Base-by-base conservation (phyloP, 192 early-diverging fungal genomes). In the Irineochytrium annulatum region DNA sequence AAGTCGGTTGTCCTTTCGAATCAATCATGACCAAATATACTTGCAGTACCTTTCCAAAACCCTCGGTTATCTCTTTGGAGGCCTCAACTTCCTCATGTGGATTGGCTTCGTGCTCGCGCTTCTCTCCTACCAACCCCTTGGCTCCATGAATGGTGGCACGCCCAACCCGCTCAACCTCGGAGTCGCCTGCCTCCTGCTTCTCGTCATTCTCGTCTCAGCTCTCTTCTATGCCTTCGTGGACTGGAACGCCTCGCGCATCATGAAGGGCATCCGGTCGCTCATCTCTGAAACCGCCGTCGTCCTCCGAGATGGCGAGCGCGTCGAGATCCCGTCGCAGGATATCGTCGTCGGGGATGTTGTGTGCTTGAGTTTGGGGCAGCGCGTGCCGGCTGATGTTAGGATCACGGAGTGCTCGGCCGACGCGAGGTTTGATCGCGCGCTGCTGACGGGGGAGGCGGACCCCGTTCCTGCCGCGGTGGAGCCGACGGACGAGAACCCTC, bases 341-440 rank as follows among this genome's bases (percentile, higher is more conserved):
- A 63, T 94, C 19, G 88, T 92, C 16, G 68, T 77, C 3, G 92
- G 92, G 49, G 92, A 94, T 52, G 54, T 91, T 3, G 83, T 94
- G 49, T 57, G 69, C 11, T 65, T 93, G 34, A 74, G 67, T 0
- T 52, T 82, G 13, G 91, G 90, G 29, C 72, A 86, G 58, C 82
- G 82, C 41, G 86, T 91, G 20, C 91, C 92, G 24, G 90, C 90
- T 5, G 92, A 94, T 51, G 22, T 84, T 44, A 76, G 88, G 2
- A 58, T 94, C 43, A 64, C 91, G 13, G 63, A 86, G 33, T 69
- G 74, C 3, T 81, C 82, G 13, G 76, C 78, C 30, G 91, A 91
- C 52, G 55, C 88, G n/a, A 69, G 75, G 62, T 84, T 94, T 59
- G 93, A 96, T 72, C 81, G 86, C 8, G 81, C 87, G 20, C 69